Evolutionary conservation across 345 rosid species (phyloP), one percentile per base, ranked within the genome.

Genomic region (Eucalyptus sp.): DNA sequence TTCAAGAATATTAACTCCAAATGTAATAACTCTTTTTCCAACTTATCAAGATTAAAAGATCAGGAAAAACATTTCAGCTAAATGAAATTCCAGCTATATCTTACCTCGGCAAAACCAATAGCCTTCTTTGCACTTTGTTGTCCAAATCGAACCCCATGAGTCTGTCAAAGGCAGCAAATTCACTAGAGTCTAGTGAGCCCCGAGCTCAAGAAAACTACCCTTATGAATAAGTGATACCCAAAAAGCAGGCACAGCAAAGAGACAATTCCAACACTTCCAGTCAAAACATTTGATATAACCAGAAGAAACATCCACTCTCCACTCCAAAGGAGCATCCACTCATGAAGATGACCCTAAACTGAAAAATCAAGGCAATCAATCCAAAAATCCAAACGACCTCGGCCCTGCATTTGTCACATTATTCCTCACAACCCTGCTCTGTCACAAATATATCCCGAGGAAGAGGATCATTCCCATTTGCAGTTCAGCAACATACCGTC

Each of bases 91-190:
- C 52, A 50, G 17, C 52, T 87, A 88, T 48, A 49, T 85, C 71
- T 62, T 90, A 95, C 98, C 97, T 97, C 97, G 9, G 95, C 87
- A 88, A 97, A 96, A 91, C 98, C 95, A 90, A 95, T 95, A 1
- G 96, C 99, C 90, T 94, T 97, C 92, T 94, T 96, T 52, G 95
- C 95, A 90, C 92, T 93, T 90, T 95, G 94, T 86, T 94, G 93
- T 83, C 98, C 97, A 87, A 90, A 89, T 91, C 97, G 89, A 90
- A 96, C 93, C 29, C 98, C 98, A 89, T 97, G 97, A 33, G 98
- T 96, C 99, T 97, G 91, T 64, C 86, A 27, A 87, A 46, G 89
- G 84, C 58, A 76, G 64, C 83, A 64, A 31, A 89, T 49, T 60
- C 27, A 88, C 76, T 50, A 54, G 50, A 68, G 50, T 87, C 58